A percentile compares a stretch with the other conserved stretches of the same genome.
Evolutionary conservation across 2,329 filamentous ascomycete species (phyloP).

Genomic region (Bipolaris victoriae): DNA sequence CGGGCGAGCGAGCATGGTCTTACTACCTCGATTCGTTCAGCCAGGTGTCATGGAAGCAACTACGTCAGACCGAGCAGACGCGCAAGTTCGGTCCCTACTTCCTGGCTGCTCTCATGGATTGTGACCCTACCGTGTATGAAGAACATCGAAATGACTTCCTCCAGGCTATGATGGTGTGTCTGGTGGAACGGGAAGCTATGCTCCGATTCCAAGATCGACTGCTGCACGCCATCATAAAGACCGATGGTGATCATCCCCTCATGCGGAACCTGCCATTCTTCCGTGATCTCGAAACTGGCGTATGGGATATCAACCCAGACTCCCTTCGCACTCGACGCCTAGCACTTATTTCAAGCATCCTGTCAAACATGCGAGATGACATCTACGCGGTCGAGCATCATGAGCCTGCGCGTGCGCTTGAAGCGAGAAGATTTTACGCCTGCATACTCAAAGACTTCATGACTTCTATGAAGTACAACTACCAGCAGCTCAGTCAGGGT

Average conservation of each 20-base stretch:
- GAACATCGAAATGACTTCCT: constrained; percentile 58
- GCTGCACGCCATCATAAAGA: constrained; percentile 60
- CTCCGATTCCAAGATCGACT: constrained; percentile 67
- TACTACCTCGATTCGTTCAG: constrained; percentile 63
- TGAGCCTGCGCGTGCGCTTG: constrained; percentile 39
- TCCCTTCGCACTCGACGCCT: constrained; percentile 63
- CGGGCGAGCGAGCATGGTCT: constrained; percentile 58
- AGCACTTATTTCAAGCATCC: constrained; percentile 60
- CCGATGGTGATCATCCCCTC: constrained; percentile 54
- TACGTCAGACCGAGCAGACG: constrained; percentile 54
- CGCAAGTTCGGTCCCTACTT: constrained; percentile 55
- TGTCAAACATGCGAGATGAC: constrained; percentile 65
- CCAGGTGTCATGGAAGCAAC: constrained; percentile 56
- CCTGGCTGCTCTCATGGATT: constrained; percentile 49
- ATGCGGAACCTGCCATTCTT: constrained; percentile 65
- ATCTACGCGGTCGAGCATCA: constrained; percentile 45
- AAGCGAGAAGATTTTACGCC: constrained; percentile 56
- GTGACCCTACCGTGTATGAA: constrained; percentile 49
- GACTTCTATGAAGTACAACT: constrained; percentile 66
- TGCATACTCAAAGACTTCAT: constrained; percentile 63
- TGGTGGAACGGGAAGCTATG: constrained; percentile 65
- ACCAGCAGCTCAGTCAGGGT: constrained; percentile 57
- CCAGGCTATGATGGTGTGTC: constrained; percentile 59
- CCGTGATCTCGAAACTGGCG: constrained; percentile 42
- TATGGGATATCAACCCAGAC: constrained; percentile 56